Evolutionary conservation across 2,329 filamentous ascomycete genomes (phyloP), one percentile per base, ranked within the genome.

Genomic region (Raffaelea ambrosiae): DNA sequence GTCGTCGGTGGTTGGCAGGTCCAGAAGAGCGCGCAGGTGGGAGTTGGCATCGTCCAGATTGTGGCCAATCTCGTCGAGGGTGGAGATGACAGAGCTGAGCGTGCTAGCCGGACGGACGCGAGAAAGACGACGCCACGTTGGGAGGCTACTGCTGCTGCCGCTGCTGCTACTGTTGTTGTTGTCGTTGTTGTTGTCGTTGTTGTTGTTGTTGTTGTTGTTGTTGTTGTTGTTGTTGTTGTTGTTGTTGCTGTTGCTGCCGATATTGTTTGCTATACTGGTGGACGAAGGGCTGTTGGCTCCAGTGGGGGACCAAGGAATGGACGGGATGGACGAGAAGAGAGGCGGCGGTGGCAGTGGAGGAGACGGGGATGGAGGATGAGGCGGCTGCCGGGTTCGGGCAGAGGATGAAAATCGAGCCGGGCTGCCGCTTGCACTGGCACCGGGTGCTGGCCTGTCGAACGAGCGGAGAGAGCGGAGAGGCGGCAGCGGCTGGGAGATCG

Each of bases 21-120:
- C 68, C n/a, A 73, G 59, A 26, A 73, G 57, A 5, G 68, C 63
- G 9, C 67, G 61, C 18, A 72, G 60, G 44, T 70, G 68, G 13
- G 68, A 63, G 57, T 72, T 71, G 42, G 66, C 65, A 54, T 68
- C 63, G 48, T 70, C 66, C 44, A 69, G 59, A 40, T 63, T 61
- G 35, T 64, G 51, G 41, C 44, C 51, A 11, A 53, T 45, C 19
- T 47, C 46, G 33, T 51, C 48, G 38, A 53, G 48, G 10, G 43
- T 47, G 40, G 46, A 40, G 9, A 47, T 13, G n/a, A 46, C 38
- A 18, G 46, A 21, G 20, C 20, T 26, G 36, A 48, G 16, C 4
- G 31, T 40, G 14, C 44, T 43, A 5, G 38, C 21, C 4, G 16
- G 42, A 10, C 40, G 47, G 31, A 23, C 36, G 8, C 20, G 20